A percentile compares a stretch with the other conserved stretches of the same genome.
These are phyloP conservation scores for Xylaria sp. DNA, from an alignment of 2,329 filamentous ascomycete species.

Conservation along the genomic window DNA sequence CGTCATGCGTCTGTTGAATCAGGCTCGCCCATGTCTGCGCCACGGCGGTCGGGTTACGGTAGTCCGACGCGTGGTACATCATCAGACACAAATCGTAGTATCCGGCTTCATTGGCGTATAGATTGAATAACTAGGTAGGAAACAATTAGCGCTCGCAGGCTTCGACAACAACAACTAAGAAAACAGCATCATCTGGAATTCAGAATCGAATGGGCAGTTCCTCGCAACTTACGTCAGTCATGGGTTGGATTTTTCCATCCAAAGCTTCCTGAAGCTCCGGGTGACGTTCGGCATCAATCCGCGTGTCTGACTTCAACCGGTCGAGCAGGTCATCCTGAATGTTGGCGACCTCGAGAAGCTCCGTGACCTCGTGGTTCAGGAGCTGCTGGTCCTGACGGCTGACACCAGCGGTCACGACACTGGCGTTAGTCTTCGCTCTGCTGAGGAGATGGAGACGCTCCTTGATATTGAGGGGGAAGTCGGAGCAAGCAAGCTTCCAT, in stretches of 20 bases:
- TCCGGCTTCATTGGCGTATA: conserved; percentile 80
- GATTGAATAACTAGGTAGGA: conserved; percentile 70
- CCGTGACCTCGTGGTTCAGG: conserved; percentile 76
- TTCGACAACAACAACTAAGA: neutral
- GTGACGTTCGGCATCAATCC: conserved; percentile 60
- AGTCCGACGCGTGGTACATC: conserved; percentile 88
- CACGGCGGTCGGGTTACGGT: conserved; percentile 82
- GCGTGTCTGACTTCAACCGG: conserved; percentile 65
- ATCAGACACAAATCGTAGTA: conserved; percentile 93
- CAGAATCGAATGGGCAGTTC: neutral
- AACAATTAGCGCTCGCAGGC: conserved; percentile 4
- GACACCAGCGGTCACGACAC: conserved; percentile 71
- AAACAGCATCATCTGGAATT: neutral
- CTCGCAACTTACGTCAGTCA: conserved; percentile 62
- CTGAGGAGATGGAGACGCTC: conserved; percentile 85
- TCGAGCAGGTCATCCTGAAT: conserved; percentile 90
- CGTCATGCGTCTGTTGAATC: conserved; percentile 64
- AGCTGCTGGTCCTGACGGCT: conserved; percentile 77
- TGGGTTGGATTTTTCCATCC: conserved; percentile 69
- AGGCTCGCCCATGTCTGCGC: conserved; percentile 77
- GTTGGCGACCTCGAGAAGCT: conserved; percentile 85
- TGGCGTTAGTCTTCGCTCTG: conserved; percentile 86
- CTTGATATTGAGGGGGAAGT: conserved; percentile 72
- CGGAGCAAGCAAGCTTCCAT: conserved; percentile 73
- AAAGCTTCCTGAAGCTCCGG: conserved; percentile 61